Evolutionary conservation across 78 protist genomes (phyloP).

Genomic region (Polysphondylium violaceum): DNA sequence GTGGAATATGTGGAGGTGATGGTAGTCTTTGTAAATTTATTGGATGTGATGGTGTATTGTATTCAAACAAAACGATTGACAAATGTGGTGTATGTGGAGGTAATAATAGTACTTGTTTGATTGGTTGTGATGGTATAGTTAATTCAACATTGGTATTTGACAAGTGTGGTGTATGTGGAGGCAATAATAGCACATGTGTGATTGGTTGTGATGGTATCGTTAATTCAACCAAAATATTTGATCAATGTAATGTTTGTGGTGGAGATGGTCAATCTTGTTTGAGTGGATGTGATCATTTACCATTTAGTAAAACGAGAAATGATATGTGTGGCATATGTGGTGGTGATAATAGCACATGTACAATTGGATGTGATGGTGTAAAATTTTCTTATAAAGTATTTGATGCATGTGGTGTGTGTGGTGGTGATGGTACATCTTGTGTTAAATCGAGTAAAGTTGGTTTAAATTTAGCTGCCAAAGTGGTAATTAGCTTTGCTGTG

Average conservation of each 20-base stretch:
- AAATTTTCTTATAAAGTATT: not conserved
- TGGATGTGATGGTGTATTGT: constrained; percentile 61
- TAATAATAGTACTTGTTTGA: constrained; percentile 49
- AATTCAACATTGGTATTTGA: constrained; percentile 31
- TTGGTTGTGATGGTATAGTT: constrained; percentile 87
- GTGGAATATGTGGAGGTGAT: constrained; percentile 65
- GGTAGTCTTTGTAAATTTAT: not conserved
- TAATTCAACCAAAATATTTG: not conserved
- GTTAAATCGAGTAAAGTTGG: not conserved
- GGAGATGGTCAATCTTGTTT: constrained; percentile 33
- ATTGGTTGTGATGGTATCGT: constrained; percentile 62
- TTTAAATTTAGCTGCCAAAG: not conserved
- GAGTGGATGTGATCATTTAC: constrained; percentile 42
- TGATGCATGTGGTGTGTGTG: constrained; percentile 84
- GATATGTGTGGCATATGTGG: constrained; percentile 80
- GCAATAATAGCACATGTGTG: not conserved
- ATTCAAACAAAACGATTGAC: constrained; percentile 16
- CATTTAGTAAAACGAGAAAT: not conserved
- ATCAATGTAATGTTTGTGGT: constrained; percentile 50
- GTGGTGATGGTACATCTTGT: constrained; percentile 79
- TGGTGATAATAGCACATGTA: constrained; percentile 62
- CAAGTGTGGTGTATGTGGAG: constrained; percentile 84
- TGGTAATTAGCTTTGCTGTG: not conserved
- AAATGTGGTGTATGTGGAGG: constrained; percentile 84
- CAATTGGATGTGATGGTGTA: constrained; percentile 65